Conservation (phyloP, 139 green algal genomes). For the Ettlia oleoabundans region DNA sequence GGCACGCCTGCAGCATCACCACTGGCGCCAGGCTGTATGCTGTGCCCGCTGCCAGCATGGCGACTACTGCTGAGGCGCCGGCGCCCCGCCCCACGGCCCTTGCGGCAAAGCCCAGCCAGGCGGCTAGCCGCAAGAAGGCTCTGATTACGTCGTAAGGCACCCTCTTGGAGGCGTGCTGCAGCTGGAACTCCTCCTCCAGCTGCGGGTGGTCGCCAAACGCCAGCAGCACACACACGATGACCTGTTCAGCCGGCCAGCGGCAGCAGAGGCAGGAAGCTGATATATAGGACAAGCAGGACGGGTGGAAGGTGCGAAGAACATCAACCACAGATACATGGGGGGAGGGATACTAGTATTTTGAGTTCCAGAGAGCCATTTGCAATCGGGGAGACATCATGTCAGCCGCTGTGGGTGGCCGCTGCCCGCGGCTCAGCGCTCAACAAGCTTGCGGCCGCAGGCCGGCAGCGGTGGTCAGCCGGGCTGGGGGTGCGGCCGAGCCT, state of each 20-base stretch:
- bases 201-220: background rate
- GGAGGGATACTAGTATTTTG: too few species aligned
- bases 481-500: too few species aligned
- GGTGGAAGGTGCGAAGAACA: too few species aligned
- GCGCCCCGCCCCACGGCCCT: background rate
- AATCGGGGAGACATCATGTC: too few species aligned
- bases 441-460: too few species aligned
- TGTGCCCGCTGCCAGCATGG: background rate
- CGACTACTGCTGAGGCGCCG: too few species aligned
- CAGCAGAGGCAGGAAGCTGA: background rate
- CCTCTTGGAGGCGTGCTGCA: background rate
- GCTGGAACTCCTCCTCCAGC: slow-evolving; percentile 8
- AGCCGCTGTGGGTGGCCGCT: too few species aligned
- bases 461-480: too few species aligned
- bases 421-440: too few species aligned
- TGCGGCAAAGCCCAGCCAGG: slow-evolving; percentile 2
- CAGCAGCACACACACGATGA: background rate
- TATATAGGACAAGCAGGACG: too few species aligned
- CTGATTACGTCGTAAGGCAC: background rate
- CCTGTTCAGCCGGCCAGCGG: background rate
- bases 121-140: background rate
- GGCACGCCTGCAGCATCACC: background rate
- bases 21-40: background rate
- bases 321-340: too few species aligned
- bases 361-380: too few species aligned